phyloP scores from a whole-genome alignment of 768 basidiomycete genomes.

The Tephrocybe rancida region DNA sequence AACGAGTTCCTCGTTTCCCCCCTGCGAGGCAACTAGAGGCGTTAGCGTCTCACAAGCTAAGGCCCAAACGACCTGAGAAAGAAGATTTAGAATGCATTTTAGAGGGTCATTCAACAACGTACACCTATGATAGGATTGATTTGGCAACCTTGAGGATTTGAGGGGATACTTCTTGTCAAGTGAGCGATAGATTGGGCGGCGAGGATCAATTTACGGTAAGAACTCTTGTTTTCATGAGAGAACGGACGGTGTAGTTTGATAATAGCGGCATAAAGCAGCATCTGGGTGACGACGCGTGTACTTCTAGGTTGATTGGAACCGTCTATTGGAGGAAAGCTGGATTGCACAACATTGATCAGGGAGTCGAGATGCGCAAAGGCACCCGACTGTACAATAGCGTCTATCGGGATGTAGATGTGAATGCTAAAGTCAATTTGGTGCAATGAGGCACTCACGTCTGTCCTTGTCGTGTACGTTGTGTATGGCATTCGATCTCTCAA shows the following conservation, averaged over 20 bases:
- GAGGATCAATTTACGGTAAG: background rate
- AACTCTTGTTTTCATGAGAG: background rate
- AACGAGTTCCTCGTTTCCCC: background rate
- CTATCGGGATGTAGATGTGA: background rate
- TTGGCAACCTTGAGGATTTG: background rate
- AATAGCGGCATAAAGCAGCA: background rate
- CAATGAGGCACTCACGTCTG: background rate
- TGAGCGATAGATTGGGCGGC: slow-evolving; percentile 6
- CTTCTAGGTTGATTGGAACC: background rate
- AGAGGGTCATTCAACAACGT: background rate
- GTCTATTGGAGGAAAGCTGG: background rate
- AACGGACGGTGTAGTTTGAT: slow-evolving; percentile 6
- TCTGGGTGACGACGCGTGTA: background rate
- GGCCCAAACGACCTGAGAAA: background rate
- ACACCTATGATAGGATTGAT: slow-evolving; percentile 9
- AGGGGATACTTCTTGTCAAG: background rate
- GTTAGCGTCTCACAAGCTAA: background rate
- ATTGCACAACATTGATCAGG: slow-evolving; percentile 1
- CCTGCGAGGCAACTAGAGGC: background rate
- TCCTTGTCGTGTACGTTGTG: background rate
- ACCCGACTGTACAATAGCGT: slow-evolving; percentile 4
- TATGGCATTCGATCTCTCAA: slow-evolving; percentile 1
- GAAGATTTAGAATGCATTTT: background rate
- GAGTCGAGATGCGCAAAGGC: slow-evolving; percentile 3
- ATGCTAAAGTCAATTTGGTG: background rate